phyloP scores from a whole-genome alignment of 2,329 filamentous ascomycete species.

The Cladorrhinum sp. region DNA sequence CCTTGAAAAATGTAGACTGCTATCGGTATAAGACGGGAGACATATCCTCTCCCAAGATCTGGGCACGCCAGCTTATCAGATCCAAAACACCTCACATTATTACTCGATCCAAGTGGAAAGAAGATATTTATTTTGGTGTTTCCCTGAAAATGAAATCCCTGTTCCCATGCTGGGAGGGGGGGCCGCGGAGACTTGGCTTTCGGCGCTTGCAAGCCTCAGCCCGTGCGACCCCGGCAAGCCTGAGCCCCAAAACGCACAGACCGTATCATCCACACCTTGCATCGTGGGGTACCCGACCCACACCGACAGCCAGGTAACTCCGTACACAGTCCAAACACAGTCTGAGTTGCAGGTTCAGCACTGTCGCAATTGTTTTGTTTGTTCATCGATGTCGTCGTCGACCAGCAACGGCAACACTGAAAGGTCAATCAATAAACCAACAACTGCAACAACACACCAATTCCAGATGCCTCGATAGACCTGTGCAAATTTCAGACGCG shows the following conservation, averaged over 20 bases:
- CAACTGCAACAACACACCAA: background rate
- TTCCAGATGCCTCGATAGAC: background rate
- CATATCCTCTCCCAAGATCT: background rate
- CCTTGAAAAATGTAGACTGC: background rate
- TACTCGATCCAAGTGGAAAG: background rate
- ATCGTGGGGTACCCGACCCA: conserved; percentile 23
- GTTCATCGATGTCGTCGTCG: background rate
- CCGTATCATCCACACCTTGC: conserved; percentile 15
- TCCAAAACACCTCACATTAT: background rate
- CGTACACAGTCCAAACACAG: conserved; percentile 13
- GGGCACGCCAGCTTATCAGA: background rate
- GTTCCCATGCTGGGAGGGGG: background rate
- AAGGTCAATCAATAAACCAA: background rate
- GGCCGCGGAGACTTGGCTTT: background rate
- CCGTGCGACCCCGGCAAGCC: conserved; percentile 1
- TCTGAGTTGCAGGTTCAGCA: background rate
- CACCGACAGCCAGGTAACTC: conserved; percentile 1
- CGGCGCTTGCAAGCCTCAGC: background rate
- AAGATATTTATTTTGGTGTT: background rate
- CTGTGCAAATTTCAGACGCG: background rate
- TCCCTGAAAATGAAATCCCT: background rate
- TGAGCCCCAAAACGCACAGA: conserved; percentile 14
- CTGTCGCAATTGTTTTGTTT: conserved; percentile 3
- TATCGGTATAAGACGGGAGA: background rate
- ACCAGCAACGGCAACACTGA: background rate